Evolutionary conservation across 2,329 filamentous ascomycete species (phyloP), one percentile per base, ranked within the genome.

Genomic region (Fusarium continuum): DNA sequence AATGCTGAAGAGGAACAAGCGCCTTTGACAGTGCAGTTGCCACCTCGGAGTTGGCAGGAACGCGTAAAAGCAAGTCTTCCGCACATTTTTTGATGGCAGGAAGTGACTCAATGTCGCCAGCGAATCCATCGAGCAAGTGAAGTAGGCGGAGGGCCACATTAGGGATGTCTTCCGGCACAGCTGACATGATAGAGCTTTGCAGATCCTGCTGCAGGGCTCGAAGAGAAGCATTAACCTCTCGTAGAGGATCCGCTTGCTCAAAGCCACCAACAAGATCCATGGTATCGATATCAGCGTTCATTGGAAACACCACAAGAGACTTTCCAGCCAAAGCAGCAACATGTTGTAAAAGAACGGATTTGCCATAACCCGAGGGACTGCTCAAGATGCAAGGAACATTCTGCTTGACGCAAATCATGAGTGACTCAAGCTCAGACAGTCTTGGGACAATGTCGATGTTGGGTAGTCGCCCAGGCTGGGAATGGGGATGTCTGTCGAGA

Each of bases 251-350:
- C 16, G 92, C 88, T 76, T 99, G 95, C 75, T 99, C 95, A 72
- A 97, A 99, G 0, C 95, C 95, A 71, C 95, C 95, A 53, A 99
- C 92, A 52, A 99, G 86, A 76, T 99, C 95, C 88, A 97, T 97
- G 1, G 94, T 93, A 75, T 99, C 95, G 38, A 97, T 91, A 70
- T 99, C 96, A 7, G 93, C 90, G 73, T 97, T 99, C 78, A 99
- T 87, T 1, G 93, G 88, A 69, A 98, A 91, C 14, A 92, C 90
- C 26, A 93, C 85, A 4, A 98, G 80, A 2, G 87, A 82, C 51
- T 90, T 90, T 20, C 95, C 95, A 35, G 87, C 86, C 20, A 90
- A 78, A 11, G 90, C 88, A n/a, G 95, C 93, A 23, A 97, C 82
- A 63, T 94, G 89, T 57, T 89, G 85, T 13, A 99, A 79, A 6